Evolutionary conservation across 208 protist species (phyloP), one percentile per base, ranked within the genome.

Genomic region (Trypanosoma rangeli): DNA sequence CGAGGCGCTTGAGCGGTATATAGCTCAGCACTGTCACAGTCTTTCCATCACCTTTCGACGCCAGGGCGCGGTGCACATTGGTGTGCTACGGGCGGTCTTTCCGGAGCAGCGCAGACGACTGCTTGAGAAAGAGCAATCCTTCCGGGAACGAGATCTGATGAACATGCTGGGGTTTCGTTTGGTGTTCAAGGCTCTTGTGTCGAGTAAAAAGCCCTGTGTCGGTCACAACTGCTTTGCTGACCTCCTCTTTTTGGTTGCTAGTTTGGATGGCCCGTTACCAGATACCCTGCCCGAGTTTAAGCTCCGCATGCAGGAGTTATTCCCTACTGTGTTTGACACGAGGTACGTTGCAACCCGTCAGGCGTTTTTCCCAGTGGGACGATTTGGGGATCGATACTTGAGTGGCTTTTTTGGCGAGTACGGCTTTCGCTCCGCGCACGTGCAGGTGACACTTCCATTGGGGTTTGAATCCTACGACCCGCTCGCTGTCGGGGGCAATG

Each of bases 181-280:
- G 53, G 75, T 92, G 16, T 94, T 87, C 58, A 63, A 75, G 20
- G 84, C 79, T 54, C 67, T 94, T 59, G 79, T 85, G 55, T 69
- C 76, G 58, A 84, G 78, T 68, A 20, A 56, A 64, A 92, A 92
- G 59, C 85, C 89, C 28, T 85, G 79, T 54, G 86, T 94, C 16
- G 89, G 86, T 50, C 89, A 94, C 74, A 92, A 94, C 73, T 92
- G 82, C 75, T 86, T 87, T 64, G 82, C 85, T 22, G 89, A 94
- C 65, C 63, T 87, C 62, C 83, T 94, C 48, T 94, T 92, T 68
- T 74, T 92, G 35, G 73, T 88, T 63, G 28, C 63, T 15, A 68
- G 73, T 24, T 60, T 90, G 22, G 84, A 92, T 50, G 60, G 53
- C 15, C 46, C 76, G 48, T 70, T 91, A 65, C 86, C 86, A 42